Percentiles rank a stretch among this genome's conserved stretches.
phyloP scores from a whole-genome alignment of 495 filamentous ascomycete species.

The Filosporella fistucella region DNA sequence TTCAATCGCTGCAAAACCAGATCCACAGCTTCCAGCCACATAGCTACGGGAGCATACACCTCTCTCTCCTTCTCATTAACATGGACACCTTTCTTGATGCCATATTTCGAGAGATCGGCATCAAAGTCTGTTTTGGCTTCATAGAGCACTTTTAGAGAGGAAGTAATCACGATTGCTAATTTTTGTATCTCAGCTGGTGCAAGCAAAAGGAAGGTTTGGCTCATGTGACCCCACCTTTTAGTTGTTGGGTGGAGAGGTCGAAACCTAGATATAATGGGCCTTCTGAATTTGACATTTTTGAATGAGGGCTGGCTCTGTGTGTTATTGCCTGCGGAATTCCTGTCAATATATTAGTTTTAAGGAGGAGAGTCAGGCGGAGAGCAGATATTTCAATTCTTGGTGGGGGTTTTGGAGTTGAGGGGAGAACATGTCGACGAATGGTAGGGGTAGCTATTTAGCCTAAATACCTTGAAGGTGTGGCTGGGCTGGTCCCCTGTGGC shows the following conservation, averaged over 20 bases:
- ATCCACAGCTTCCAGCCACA: conserved; percentile 93
- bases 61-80: conserved; percentile 76
- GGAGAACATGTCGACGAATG: background rate
- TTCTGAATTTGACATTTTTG: conserved; percentile 35
- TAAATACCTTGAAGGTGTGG: conserved; percentile 6
- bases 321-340: no score
- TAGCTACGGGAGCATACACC: conserved; percentile 85
- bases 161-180: conserved; percentile 71
- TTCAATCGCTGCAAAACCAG: conserved; percentile 70
- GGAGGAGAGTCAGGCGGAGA: no score
- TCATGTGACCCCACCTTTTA: conserved; percentile 63
- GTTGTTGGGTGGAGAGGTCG: conserved; percentile 93
- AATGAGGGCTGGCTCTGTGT: no score
- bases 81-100: conserved; percentile 81
- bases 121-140: conserved; percentile 76
- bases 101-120: conserved; percentile 71
- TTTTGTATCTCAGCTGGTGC: conserved; percentile 8
- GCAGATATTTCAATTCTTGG: no score
- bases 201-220: background rate
- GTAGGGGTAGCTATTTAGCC: conserved; percentile 11
- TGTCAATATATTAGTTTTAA: no score
- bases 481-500: no score
- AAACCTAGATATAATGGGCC: conserved; percentile 83
- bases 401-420: no score
- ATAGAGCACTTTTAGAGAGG: conserved; percentile 68